These are phyloP conservation scores for Polychytrium aggregatum DNA, from an alignment of 192 early-diverging fungal genomes.

Conservation along the genomic window DNA sequence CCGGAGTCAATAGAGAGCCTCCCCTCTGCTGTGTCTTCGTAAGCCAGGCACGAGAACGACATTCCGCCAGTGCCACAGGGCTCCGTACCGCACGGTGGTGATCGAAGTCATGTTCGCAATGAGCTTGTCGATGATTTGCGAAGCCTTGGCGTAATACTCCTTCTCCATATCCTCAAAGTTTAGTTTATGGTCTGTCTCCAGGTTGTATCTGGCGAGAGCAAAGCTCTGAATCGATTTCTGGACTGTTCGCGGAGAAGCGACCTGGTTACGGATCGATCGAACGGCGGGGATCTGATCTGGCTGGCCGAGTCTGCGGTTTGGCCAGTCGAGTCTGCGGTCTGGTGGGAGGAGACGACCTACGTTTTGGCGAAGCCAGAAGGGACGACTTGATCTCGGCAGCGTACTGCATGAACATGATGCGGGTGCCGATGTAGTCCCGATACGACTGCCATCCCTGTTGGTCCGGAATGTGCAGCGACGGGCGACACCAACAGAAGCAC, in stretches of 20 bases:
- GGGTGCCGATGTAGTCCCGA: constrained; percentile 59
- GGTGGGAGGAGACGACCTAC: too few species aligned
- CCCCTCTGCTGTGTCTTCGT: too few species aligned
- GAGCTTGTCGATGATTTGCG: too few species aligned
- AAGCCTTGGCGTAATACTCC: too few species aligned
- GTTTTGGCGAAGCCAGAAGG: constrained; percentile 38
- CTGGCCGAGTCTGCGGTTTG: not conserved
- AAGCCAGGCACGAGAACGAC: too few species aligned
- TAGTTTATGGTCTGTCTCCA: too few species aligned
- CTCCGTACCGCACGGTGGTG: too few species aligned
- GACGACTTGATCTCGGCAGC: constrained; percentile 48
- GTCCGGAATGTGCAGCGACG: constrained; percentile 1
- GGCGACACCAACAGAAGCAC: not conserved
- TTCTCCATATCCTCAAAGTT: too few species aligned
- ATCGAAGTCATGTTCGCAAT: too few species aligned
- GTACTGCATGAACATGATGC: constrained; percentile 59
- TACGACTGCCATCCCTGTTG: constrained; percentile 72
- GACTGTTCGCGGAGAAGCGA: not conserved
- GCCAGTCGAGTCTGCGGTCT: too few species aligned
- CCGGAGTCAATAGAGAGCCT: too few species aligned
- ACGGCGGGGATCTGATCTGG: not conserved
- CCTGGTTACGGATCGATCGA: not conserved
- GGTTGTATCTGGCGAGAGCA: not conserved
- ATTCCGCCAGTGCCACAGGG: too few species aligned
- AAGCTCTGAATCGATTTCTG: not conserved